phyloP scores from a whole-genome alignment of 2,329 filamentous ascomycete species.

The Berkeleyomyces rouxiae region DNA sequence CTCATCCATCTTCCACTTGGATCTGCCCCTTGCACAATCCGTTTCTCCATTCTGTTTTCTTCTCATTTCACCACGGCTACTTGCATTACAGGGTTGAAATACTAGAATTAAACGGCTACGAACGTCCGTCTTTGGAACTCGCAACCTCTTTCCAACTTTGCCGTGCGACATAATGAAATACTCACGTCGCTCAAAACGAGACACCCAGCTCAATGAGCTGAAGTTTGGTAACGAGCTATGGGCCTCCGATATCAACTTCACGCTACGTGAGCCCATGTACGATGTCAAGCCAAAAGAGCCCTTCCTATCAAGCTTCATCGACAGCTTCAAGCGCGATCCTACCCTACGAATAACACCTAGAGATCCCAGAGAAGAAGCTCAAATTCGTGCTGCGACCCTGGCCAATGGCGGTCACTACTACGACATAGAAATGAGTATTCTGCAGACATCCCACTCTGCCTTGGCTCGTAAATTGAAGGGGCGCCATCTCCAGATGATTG shows the following conservation, averaged over 20 bases:
- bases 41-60: not conserved
- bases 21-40: not conserved
- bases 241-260: constrained; percentile 11
- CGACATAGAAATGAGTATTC: constrained; percentile 40
- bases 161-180: constrained; percentile 18
- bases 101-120: too few species aligned
- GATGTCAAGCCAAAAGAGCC: constrained; percentile 13
- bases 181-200: constrained; percentile 16
- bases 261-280: constrained; percentile 12
- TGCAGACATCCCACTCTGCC: constrained; percentile 60
- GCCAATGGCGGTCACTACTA: constrained; percentile 32
- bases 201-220: constrained; percentile 41
- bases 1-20: not conserved
- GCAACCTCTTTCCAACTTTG: not conserved
- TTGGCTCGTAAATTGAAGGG: constrained; percentile 65
- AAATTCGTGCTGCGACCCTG: constrained; percentile 21
- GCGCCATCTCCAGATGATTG: constrained; percentile 92
- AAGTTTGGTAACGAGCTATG: constrained; percentile 18
- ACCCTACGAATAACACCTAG: constrained; percentile 30
- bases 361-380: constrained; percentile 19
- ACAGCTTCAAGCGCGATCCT: constrained; percentile 49
- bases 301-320: constrained; percentile 21
- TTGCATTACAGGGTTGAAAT: too few species aligned
- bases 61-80: not conserved
- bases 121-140: not conserved